phyloP scores from a whole-genome alignment of 164 flowering plant genomes.

The Umbellularia californica region DNA sequence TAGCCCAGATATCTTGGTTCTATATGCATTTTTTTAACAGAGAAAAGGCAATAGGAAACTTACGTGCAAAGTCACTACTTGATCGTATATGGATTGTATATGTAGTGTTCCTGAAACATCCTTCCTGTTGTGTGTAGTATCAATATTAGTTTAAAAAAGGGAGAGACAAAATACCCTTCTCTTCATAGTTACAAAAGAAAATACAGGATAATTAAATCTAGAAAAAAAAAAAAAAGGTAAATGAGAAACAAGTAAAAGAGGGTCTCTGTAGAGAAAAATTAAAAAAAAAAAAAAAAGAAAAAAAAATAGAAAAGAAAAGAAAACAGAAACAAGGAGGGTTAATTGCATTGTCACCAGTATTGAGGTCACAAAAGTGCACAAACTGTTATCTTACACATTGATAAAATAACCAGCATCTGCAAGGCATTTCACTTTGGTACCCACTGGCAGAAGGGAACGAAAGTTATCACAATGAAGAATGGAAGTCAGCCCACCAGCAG shows the following conservation, averaged over 20 bases:
- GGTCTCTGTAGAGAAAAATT: no score
- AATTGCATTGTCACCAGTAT: neutral
- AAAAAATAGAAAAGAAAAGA: no score
- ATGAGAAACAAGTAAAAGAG: no score
- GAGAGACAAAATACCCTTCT: neutral
- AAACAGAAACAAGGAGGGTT: no score
- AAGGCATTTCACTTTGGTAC: slow-evolving; percentile 79
- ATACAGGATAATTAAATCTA: neutral
- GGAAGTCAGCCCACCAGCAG: slow-evolving; percentile 93
- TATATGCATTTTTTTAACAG: neutral
- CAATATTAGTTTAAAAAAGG: neutral
- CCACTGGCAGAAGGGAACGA: slow-evolving; percentile 48
- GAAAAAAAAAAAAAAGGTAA: neutral
- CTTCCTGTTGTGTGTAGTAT: slow-evolving; percentile 18
- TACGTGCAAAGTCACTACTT: slow-evolving; percentile 66
- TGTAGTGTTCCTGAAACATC: slow-evolving; percentile 66
- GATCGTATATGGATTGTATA: slow-evolving; percentile 45
- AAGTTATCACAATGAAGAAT: slow-evolving; percentile 88
- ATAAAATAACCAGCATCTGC: slow-evolving; percentile 95
- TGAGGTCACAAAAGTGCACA: slow-evolving; percentile 2
- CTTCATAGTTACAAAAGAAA: neutral
- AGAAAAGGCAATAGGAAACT: neutral
- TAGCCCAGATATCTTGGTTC: neutral
- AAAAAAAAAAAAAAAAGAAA: no score
- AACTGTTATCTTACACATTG: slow-evolving; percentile 53